Evolutionary conservation across 352 stramenopile species (phyloP).

Genomic region (Pythium dissimile): DNA sequence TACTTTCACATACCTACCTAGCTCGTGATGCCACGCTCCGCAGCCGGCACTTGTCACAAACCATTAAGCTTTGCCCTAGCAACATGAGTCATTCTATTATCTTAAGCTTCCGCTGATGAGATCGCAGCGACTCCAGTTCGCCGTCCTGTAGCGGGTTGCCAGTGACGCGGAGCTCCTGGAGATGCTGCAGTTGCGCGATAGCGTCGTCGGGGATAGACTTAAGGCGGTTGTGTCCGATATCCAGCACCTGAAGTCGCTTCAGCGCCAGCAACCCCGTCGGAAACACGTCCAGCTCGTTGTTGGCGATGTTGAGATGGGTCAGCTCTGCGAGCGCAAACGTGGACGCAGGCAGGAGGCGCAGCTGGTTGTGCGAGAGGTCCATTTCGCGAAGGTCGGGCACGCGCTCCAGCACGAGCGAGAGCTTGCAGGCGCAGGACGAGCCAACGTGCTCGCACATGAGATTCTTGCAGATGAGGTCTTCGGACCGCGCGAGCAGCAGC

Average conservation of each 20-base stretch:
- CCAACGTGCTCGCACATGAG: conserved; percentile 91
- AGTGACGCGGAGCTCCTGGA: conserved; percentile 38
- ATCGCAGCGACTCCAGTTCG: conserved; percentile 20
- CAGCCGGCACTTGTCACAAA: too few relatives aligned
- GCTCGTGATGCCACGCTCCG: not conserved
- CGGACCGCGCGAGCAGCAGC: conserved; percentile 70
- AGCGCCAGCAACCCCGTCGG: conserved; percentile 43
- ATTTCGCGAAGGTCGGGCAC: conserved; percentile 60
- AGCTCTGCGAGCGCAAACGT: conserved; percentile 71
- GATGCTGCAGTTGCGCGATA: conserved; percentile 32
- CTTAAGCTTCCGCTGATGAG: conserved; percentile 28
- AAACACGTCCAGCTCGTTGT: conserved; percentile 61
- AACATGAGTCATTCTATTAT: conserved; percentile 20
- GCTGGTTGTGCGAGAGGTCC: conserved; percentile 74
- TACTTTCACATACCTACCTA: not conserved
- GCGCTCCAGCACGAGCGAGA: conserved; percentile 76
- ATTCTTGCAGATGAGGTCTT: conserved; percentile 89
- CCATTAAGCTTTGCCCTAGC: not conserved
- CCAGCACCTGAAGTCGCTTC: conserved; percentile 52
- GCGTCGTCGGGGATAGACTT: conserved; percentile 33
- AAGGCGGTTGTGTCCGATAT: conserved; percentile 57
- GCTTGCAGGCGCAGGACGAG: conserved; percentile 77
- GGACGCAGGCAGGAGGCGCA: conserved; percentile 70
- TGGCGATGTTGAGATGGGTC: conserved; percentile 49
- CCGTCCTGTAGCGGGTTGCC: conserved; percentile 42